Evolutionary conservation across 179 eudicot genomes (phyloP).

Genomic region (Spergularia azorica): DNA sequence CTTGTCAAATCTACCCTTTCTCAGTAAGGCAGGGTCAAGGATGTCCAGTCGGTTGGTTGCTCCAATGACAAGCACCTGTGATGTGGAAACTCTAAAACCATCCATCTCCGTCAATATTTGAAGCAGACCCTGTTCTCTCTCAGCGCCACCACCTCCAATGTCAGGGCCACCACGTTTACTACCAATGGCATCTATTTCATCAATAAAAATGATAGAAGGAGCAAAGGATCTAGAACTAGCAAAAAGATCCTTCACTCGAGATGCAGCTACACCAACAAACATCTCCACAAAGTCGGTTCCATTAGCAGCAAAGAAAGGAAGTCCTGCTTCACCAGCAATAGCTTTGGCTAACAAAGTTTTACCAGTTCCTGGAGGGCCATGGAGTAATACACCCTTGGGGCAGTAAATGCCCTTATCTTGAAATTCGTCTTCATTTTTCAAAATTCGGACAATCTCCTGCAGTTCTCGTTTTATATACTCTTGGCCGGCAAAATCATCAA

Average conservation of each 20-base stretch:
- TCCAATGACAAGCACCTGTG: slow-evolving; percentile 87
- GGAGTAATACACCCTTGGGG: slow-evolving; percentile 92
- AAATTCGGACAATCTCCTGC: slow-evolving; percentile 79
- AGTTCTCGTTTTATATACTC: slow-evolving; percentile 89
- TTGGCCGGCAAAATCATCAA: slow-evolving; percentile 96
- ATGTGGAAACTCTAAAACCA: slow-evolving; percentile 80
- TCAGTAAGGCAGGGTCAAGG: slow-evolving; percentile 86
- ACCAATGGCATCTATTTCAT: slow-evolving; percentile 98
- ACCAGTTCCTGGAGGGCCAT: slow-evolving; percentile 98
- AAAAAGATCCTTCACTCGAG: slow-evolving; percentile 93
- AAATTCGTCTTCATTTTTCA: slow-evolving; percentile 84
- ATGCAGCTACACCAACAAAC: slow-evolving; percentile 97
- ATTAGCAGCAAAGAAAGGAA: slow-evolving; percentile 90
- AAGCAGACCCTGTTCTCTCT: slow-evolving; percentile 96
- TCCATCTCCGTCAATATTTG: slow-evolving; percentile 97
- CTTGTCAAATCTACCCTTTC: slow-evolving; percentile 95
- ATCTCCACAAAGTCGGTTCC: slow-evolving; percentile 99
- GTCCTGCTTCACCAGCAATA: slow-evolving; percentile 96
- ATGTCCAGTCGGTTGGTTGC: slow-evolving; percentile 93
- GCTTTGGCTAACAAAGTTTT: slow-evolving; percentile 93
- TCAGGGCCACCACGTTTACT: slow-evolving; percentile 99
- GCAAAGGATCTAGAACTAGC: slow-evolving; percentile 83
- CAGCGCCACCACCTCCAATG: slow-evolving; percentile 98
- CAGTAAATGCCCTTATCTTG: slow-evolving; percentile 85
- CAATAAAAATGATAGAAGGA: slow-evolving; percentile 90